phyloP scores from a whole-genome alignment of 257 asterid species.

The Orobanche coerulescens region DNA sequence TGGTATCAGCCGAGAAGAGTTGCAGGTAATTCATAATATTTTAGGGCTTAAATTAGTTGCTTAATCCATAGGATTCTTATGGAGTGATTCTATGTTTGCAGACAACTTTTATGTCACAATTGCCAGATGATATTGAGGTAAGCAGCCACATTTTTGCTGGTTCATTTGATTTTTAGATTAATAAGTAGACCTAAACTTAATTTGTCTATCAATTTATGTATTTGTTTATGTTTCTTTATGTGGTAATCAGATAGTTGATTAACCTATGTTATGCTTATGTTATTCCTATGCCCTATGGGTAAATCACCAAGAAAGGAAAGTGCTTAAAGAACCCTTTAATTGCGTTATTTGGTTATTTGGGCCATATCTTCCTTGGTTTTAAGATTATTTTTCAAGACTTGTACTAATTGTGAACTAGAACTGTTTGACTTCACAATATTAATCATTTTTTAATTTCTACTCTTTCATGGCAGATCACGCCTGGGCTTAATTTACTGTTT shows the following conservation, averaged over 20 bases:
- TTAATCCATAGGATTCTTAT: slow-evolving; percentile 15
- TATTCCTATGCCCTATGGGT: not conserved
- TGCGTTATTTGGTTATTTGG: not conserved
- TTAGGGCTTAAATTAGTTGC: slow-evolving; percentile 3
- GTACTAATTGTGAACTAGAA: slow-evolving; percentile 4
- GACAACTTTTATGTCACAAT: slow-evolving; percentile 21
- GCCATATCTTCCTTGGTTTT: not conserved
- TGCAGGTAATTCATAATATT: slow-evolving; percentile 45
- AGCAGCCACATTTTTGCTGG: not conserved
- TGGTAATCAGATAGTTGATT: not conserved
- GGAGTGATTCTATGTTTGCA: slow-evolving; percentile 22
- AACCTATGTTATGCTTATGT: not conserved
- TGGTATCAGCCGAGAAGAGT: slow-evolving; percentile 60
- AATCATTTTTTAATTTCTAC: not conserved
- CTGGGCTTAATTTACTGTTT: not conserved
- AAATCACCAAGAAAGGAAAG: not conserved
- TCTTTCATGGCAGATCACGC: not conserved
- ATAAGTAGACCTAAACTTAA: not conserved
- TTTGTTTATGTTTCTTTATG: not conserved
- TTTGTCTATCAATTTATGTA: not conserved
- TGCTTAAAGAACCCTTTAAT: not conserved
- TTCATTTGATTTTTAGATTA: not conserved
- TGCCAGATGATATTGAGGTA: slow-evolving; percentile 39
- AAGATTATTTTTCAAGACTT: not conserved
- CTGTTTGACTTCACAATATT: not conserved